Conservation (phyloP, 2,329 filamentous ascomycete genomes). For the Diaporthe destruens region DNA sequence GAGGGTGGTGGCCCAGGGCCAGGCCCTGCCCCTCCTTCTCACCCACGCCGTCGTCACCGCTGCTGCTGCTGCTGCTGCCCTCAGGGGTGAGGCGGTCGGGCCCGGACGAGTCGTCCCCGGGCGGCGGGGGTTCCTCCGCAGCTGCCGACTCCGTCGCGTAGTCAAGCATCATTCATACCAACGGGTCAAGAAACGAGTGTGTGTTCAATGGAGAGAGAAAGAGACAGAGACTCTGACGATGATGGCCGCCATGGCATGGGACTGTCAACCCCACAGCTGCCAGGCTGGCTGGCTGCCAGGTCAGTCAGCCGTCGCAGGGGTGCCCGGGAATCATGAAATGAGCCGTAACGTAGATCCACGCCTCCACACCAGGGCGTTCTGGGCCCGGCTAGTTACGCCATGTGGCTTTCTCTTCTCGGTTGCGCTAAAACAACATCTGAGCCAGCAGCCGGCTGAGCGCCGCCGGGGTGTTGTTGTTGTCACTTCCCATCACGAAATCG, state of each 20-base stretch:
- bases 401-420: constrained; percentile 2
- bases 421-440: constrained; percentile 16
- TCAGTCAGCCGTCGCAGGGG: not conserved
- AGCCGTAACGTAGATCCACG: constrained; percentile 3
- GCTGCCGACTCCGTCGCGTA: not conserved
- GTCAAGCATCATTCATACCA: not conserved
- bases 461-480: not conserved
- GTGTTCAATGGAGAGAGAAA: not conserved
- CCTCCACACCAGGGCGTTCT: constrained; percentile 7
- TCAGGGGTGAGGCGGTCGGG: constrained; percentile 44
- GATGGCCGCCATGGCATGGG: constrained; percentile 12
- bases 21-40: not conserved
- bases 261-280: not conserved
- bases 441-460: constrained; percentile 12
- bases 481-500: not conserved
- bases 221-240: not conserved
- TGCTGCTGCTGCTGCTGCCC: constrained; percentile 42
- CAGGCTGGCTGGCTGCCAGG: no score
- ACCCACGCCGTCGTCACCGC: constrained; percentile 35
- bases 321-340: not conserved
- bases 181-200: not conserved
- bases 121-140: not conserved
- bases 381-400: constrained; percentile 13
- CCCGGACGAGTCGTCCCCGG: constrained; percentile 19
- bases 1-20: not conserved